A percentile compares a stretch with the other conserved stretches of the same genome.
Evolutionary conservation across 805 yeast species (phyloP).

Genomic region (Zygoascus bituminiphila): DNA sequence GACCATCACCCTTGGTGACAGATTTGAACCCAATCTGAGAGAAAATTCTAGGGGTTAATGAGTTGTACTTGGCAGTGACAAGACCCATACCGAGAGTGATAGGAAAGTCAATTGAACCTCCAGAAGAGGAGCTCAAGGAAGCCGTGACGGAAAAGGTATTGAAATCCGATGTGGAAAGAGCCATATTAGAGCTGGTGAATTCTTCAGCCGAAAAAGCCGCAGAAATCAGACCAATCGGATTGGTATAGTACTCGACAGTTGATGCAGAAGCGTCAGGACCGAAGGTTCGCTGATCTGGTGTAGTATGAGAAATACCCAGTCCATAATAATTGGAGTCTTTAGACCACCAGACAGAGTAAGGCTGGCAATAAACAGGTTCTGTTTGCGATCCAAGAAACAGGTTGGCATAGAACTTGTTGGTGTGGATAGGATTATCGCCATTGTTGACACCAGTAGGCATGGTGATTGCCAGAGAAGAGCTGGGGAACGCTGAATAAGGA

Average conservation of each 20-base stretch:
- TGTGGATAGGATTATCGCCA: constrained; percentile 42
- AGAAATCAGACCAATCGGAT: constrained; percentile 50
- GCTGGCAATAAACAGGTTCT: constrained; percentile 52
- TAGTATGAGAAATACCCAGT: constrained; percentile 53
- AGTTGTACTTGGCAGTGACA: constrained; percentile 54
- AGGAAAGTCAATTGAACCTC: constrained; percentile 43
- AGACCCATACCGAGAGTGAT: constrained; percentile 79
- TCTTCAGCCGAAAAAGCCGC: constrained; percentile 47
- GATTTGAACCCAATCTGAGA: constrained; percentile 40
- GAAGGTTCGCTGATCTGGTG: constrained; percentile 35
- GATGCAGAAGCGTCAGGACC: constrained; percentile 38
- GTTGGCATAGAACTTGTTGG: constrained; percentile 72
- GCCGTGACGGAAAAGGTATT: constrained; percentile 45
- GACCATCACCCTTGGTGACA: constrained; percentile 31
- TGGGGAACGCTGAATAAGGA: constrained; percentile 41
- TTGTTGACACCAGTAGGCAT: constrained; percentile 43
- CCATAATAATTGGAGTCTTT: constrained; percentile 40
- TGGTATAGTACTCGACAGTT: constrained; percentile 40
- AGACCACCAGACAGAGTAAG: constrained; percentile 57
- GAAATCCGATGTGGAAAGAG: constrained; percentile 39
- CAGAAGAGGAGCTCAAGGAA: constrained; percentile 22
- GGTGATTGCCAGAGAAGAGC: constrained; percentile 37
- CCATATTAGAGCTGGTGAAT: constrained; percentile 34
- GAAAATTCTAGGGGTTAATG: constrained; percentile 40
- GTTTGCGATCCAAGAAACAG: constrained; percentile 48